phyloP scores from a whole-genome alignment of 1,284 basidiomycete species.

The Ustilago shanxiensis region DNA sequence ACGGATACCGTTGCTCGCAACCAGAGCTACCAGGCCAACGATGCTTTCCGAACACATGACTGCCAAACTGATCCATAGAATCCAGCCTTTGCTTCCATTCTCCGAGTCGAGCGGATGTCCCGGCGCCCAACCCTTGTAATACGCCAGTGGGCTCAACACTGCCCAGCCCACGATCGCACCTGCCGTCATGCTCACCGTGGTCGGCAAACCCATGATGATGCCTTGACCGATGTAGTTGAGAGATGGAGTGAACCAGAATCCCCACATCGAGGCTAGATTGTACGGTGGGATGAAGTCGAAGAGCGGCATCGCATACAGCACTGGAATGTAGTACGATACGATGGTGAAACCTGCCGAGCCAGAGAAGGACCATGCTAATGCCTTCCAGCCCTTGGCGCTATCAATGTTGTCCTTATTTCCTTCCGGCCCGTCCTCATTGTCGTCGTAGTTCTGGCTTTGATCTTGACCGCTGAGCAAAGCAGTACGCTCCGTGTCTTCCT shows the following conservation, averaged over 20 bases:
- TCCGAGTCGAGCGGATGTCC: conserved; percentile 51
- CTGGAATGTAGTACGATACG: conserved; percentile 83
- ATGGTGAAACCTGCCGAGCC: conserved; percentile 61
- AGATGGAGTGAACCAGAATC: conserved; percentile 95
- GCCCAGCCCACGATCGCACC: conserved; percentile 98
- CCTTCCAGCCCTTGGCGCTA: conserved; percentile 39
- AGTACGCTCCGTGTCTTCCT: conserved; percentile 19
- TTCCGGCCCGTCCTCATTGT: no score
- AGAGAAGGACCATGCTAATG: conserved; percentile 65
- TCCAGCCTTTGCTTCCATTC: conserved; percentile 61
- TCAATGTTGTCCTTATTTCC: conserved; percentile 18
- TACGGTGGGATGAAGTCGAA: conserved; percentile 80
- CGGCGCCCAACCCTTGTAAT: conserved; percentile 71
- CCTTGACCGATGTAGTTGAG: conserved; percentile 77
- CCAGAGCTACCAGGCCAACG: conserved; percentile 71
- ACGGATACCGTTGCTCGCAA: conserved; percentile 35
- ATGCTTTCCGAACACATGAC: conserved; percentile 92
- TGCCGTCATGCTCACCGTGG: conserved; percentile 91
- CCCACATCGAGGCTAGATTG: conserved; percentile 83
- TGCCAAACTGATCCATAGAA: conserved; percentile 89
- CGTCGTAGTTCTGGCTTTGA: not conserved
- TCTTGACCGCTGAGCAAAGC: conserved; percentile 23
- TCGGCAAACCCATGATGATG: conserved; percentile 97
- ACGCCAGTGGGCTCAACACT: conserved; percentile 86
- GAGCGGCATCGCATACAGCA: conserved; percentile 88